Evolutionary conservation across 257 asterid species (phyloP).

Genomic region (Solanum boliviense): DNA sequence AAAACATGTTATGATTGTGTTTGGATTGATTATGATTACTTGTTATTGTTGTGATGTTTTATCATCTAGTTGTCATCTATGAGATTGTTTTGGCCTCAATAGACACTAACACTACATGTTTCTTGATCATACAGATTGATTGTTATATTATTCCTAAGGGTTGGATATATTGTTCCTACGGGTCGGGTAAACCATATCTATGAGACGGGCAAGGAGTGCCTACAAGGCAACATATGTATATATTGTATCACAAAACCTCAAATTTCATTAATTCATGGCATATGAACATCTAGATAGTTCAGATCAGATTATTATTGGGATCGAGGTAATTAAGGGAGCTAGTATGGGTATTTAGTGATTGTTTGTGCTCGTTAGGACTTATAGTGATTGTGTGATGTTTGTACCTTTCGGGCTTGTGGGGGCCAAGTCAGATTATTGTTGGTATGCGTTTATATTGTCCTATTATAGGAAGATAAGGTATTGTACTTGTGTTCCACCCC

Average conservation of each 20-base stretch:
- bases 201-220: not conserved
- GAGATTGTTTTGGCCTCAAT: no score
- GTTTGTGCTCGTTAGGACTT: not conserved
- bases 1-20: not conserved
- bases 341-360: no score
- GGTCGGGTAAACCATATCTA: not conserved
- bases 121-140: not conserved
- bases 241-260: no score
- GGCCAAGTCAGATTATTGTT: not conserved
- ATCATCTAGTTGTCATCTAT: no score
- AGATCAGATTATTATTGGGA: no score
- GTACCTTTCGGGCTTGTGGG: not conserved
- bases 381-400: not conserved
- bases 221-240: not conserved
- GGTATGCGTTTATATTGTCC: not conserved
- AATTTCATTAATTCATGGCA: not conserved
- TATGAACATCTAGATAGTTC: no score
- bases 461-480: no score
- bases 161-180: not conserved
- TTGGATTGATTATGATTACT: not conserved
- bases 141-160: not conserved
- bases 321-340: not conserved
- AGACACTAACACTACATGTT: not conserved
- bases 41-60: not conserved
- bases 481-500: not conserved